A percentile compares a stretch with the other conserved stretches of the same genome.
Evolutionary conservation across 495 filamentous ascomycete species (phyloP).

Genomic region (Haplographium delicatum): DNA sequence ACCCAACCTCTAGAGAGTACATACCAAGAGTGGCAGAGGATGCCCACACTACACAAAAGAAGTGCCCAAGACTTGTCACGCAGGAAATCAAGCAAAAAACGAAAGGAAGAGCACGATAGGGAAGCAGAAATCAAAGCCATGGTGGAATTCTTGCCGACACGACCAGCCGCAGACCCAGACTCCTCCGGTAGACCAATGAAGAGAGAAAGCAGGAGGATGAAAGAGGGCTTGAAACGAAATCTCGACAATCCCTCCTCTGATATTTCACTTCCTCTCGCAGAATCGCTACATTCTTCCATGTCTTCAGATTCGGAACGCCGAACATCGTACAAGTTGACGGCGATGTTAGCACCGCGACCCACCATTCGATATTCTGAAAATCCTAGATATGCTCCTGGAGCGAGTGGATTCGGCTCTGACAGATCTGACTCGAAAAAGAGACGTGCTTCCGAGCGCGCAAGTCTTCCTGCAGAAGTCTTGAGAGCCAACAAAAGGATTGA

Average conservation of each 20-base stretch:
- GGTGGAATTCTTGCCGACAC: slow-evolving; percentile 59
- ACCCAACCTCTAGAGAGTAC: slow-evolving; percentile 30
- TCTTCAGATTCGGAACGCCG: slow-evolving; percentile 67
- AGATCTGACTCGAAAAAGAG: slow-evolving; percentile 32
- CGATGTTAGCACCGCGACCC: slow-evolving; percentile 72
- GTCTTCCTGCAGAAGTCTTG: slow-evolving; percentile 57
- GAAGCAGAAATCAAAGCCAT: slow-evolving; percentile 87
- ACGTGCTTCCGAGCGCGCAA: slow-evolving; percentile 38
- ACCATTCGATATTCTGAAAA: slow-evolving; percentile 68
- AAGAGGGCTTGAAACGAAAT: slow-evolving; percentile 51
- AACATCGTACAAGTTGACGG: slow-evolving; percentile 67
- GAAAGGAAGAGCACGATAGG: slow-evolving; percentile 65
- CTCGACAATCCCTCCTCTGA: slow-evolving; percentile 63
- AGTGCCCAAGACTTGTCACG: slow-evolving; percentile 53
- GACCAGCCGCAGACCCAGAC: slow-evolving; percentile 48
- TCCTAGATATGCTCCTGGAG: slow-evolving; percentile 40
- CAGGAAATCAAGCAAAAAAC: slow-evolving; percentile 69
- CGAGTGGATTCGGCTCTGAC: slow-evolving; percentile 29
- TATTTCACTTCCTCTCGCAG: slow-evolving; percentile 63
- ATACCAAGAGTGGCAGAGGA: slow-evolving; percentile 46
- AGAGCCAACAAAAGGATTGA: slow-evolving; percentile 70
- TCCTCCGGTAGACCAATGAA: slow-evolving; percentile 45
- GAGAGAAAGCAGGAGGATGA: slow-evolving; percentile 59
- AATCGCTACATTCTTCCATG: slow-evolving; percentile 67
- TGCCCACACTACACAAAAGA: slow-evolving; percentile 65